Percentiles rank a stretch among this genome's conserved stretches.
Evolutionary conservation across 108 stramenopile species (phyloP).

Genomic region (Mayamaea pseudoterrestris): DNA sequence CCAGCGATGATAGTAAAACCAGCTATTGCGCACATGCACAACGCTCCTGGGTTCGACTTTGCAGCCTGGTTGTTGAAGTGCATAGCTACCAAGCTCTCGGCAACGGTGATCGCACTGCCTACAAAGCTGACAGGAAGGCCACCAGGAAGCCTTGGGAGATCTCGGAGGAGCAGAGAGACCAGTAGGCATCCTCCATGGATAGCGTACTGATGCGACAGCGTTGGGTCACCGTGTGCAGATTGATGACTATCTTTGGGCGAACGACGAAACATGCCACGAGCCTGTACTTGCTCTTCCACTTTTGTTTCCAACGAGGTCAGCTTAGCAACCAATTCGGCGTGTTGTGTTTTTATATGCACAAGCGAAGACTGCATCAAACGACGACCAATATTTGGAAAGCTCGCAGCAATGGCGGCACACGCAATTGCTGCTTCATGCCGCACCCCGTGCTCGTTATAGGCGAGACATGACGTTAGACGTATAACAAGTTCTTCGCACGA

Average conservation of each 20-base stretch:
- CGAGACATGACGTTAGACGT: conserved; percentile 39
- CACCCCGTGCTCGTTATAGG: conserved; percentile 65
- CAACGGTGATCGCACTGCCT: conserved; percentile 33
- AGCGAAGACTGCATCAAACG: conserved; percentile 24
- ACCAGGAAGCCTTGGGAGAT: conserved; percentile 51
- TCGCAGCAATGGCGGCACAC: conserved; percentile 40
- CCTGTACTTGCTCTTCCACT: conserved; percentile 3
- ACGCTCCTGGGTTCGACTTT: conserved; percentile 40
- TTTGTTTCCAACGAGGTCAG: conserved; percentile 1
- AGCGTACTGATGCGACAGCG: conserved; percentile 38
- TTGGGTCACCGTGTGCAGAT: conserved; percentile 9
- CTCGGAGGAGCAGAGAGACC: conserved; percentile 51
- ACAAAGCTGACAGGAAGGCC: conserved; percentile 51
- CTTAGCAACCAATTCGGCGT: conserved; percentile 32
- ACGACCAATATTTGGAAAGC: conserved; percentile 48
- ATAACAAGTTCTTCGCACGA: conserved; percentile 44
- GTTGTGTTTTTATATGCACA: conserved; percentile 30
- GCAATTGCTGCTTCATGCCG: conserved; percentile 71
- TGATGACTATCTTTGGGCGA: conserved; percentile 8
- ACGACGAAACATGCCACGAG: conserved; percentile 13
- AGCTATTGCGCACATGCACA: conserved; percentile 60
- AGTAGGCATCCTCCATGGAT: conserved; percentile 66
- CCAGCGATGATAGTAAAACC: conserved; percentile 65
- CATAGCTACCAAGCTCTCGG: conserved; percentile 46
- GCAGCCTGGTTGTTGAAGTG: conserved; percentile 39